A percentile compares a stretch with the other conserved stretches of the same genome.
Evolutionary conservation across 2,329 filamentous ascomycete species (phyloP).

Genomic region (Ophiostoma sp.): DNA sequence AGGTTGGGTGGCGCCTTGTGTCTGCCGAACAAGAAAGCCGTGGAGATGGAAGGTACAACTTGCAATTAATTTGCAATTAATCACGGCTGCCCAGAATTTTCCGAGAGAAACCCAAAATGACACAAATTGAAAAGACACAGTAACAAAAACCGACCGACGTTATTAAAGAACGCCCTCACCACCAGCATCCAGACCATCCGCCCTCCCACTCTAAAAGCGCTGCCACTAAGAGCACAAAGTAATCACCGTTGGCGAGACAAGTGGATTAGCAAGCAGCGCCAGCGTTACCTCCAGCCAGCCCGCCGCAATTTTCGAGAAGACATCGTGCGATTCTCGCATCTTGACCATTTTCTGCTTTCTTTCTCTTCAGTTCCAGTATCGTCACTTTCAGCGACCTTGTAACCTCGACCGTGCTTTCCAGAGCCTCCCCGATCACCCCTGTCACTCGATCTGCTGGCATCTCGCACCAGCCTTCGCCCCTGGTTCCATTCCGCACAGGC

Average conservation of each 20-base stretch:
- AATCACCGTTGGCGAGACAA: neutral
- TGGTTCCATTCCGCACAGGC: slow-evolving; percentile 22
- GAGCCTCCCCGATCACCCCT: neutral
- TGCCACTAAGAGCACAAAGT: neutral
- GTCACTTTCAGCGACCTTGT: neutral
- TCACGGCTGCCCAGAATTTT: neutral
- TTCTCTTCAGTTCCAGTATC: neutral
- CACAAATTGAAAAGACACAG: neutral
- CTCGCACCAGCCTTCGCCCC: slow-evolving; percentile 6
- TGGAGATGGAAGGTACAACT: neutral
- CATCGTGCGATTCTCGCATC: neutral
- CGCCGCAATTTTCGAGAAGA: neutral
- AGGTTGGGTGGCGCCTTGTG: slow-evolving; percentile 14
- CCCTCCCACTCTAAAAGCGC: neutral
- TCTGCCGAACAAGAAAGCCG: neutral
- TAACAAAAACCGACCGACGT: neutral
- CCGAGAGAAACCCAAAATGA: neutral
- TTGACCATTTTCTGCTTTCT: neutral
- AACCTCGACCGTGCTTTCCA: neutral
- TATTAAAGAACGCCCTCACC: neutral
- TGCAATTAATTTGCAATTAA: slow-evolving; percentile 6
- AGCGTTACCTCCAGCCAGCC: neutral
- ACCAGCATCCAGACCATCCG: neutral
- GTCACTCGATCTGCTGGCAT: neutral
- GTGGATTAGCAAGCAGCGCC: slow-evolving; percentile 17